Percentiles rank a stretch among this genome's conserved stretches.
phyloP scores from a whole-genome alignment of 2,329 filamentous ascomycete species.

The Sporothrix luriei region DNA sequence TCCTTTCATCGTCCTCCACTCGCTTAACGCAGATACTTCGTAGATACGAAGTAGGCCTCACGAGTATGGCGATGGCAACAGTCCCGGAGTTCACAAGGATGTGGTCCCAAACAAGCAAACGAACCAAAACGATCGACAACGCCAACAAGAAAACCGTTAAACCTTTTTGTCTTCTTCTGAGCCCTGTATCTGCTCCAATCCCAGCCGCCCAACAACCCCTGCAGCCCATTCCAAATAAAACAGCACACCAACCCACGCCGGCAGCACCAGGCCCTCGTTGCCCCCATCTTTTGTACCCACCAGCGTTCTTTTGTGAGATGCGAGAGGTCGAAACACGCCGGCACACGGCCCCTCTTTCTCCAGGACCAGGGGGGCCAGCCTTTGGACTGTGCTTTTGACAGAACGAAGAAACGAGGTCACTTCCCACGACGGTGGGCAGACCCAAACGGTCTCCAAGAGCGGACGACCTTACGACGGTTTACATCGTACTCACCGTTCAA shows the following conservation, averaged over 20 bases:
- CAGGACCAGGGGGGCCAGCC: neutral
- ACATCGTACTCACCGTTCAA: neutral
- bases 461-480: neutral
- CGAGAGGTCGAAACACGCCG: constrained; percentile 5
- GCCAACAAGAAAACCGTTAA: constrained; percentile 14
- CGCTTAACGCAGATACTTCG: neutral
- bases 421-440: constrained; percentile 1
- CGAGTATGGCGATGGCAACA: too few species aligned
- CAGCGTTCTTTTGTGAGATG: constrained; percentile 8
- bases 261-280: neutral
- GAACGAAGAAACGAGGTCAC: too few species aligned
- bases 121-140: constrained; percentile 8
- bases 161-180: constrained; percentile 1
- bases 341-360: neutral
- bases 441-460: neutral
- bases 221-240: constrained; percentile 15
- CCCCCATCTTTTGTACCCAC: constrained; percentile 7
- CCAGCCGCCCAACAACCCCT: neutral
- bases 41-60: neutral
- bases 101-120: constrained; percentile 1
- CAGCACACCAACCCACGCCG: neutral
- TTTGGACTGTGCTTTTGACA: neutral
- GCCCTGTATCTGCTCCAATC: neutral
- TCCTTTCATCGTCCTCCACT: neutral
- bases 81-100: neutral